Evolutionary conservation across 305 asterid species (phyloP).

Genomic region (Fraxinus velutina): DNA sequence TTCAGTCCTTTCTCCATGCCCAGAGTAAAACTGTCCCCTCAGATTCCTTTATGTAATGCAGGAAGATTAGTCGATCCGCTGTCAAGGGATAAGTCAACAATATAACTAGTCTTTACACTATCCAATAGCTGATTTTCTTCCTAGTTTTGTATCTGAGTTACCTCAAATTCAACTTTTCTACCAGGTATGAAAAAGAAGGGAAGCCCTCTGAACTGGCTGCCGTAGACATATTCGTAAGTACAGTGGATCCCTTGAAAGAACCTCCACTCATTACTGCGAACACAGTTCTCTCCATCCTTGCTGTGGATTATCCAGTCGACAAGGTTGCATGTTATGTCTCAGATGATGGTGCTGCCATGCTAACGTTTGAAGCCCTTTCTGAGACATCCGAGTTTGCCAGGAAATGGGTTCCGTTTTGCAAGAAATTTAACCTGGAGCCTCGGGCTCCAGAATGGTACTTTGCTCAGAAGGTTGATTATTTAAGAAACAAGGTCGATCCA

Average conservation of each 20-base stretch:
- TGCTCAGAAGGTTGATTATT: slow-evolving; percentile 56
- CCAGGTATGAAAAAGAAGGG: slow-evolving; percentile 53
- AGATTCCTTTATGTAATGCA: background rate
- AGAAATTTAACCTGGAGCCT: slow-evolving; percentile 63
- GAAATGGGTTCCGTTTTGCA: slow-evolving; percentile 82
- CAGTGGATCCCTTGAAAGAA: slow-evolving; percentile 38
- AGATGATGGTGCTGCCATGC: slow-evolving; percentile 43
- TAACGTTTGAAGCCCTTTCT: slow-evolving; percentile 38
- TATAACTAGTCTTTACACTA: background rate
- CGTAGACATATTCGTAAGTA: slow-evolving; percentile 35
- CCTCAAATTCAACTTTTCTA: slow-evolving; percentile 17
- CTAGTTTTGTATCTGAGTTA: background rate
- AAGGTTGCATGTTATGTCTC: slow-evolving; percentile 39
- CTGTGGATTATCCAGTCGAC: slow-evolving; percentile 38
- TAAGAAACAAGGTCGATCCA: slow-evolving; percentile 62
- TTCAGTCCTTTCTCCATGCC: background rate
- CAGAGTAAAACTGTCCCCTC: background rate
- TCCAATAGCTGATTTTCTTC: background rate
- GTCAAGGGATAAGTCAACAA: background rate
- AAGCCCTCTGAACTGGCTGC: slow-evolving; percentile 34
- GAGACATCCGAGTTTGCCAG: slow-evolving; percentile 42
- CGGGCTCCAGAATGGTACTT: slow-evolving; percentile 82
- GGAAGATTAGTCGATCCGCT: background rate
- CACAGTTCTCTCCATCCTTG: slow-evolving; percentile 38
- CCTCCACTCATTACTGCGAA: slow-evolving; percentile 42